Evolutionary conservation across 2,329 filamentous ascomycete genomes (phyloP), one percentile per base, ranked within the genome.

Genomic region (Aaosphaeria pasadenensis): DNA sequence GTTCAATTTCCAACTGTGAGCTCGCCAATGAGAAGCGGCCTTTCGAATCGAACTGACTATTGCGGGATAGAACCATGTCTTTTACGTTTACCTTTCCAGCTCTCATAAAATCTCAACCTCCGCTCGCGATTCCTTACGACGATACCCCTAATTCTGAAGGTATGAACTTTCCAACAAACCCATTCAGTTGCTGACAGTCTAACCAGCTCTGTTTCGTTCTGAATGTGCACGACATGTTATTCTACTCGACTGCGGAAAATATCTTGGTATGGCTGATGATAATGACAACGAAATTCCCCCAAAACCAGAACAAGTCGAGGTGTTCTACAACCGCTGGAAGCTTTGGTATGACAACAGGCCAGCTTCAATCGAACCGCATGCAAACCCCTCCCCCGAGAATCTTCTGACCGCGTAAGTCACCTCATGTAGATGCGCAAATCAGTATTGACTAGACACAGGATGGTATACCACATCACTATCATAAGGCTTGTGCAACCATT

Each of bases 1-100:
- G 7, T 60, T 66, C 48, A 67, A 65, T 30, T 67, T 67, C 36
- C 64, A 67, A 51, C 47, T 66, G 64, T 65, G 49, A 45, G 60
- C 49, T 13, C 7, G 17, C 3, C 17, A 24, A 24, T 24, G 17
- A 24, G 17, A 24, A 24, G 2, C 2, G 3, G 17, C 3, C 17
- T 24, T 24, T 24, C 17, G 17, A 24, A 24, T 24, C 3, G 2
- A 24, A 24, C 17, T 24, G 17, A 24, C 17, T 24, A 24, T 24
- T 24, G 17, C 17, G 17, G 17, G 17, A 2, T 31, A 66, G 63
- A 29, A 55, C 56, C 1, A 64, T 66, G 61, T 56, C 64, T 6
- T 60, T 60, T 17, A 58, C 53, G 1, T 64, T 61, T 40, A 58
- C 56, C 11, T 57, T 61, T 30, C 55, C 59, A 7, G 47, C 50